A percentile compares a stretch with the other conserved stretches of the same genome.
Conservation (phyloP, 2,329 filamentous ascomycete species). For the Colletotrichum tropicicola region DNA sequence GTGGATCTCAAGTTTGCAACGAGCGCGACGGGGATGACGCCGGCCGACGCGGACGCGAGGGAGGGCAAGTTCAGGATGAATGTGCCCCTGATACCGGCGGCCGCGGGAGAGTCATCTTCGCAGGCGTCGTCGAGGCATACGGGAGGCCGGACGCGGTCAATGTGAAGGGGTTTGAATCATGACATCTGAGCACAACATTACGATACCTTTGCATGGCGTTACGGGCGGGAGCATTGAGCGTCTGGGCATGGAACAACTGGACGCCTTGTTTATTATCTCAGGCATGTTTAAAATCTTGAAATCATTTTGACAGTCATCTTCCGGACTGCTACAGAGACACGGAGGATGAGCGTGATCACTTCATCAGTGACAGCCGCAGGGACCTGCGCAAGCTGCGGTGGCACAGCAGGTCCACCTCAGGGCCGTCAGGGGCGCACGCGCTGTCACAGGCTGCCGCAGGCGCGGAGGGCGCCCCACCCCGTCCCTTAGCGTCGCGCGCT, state of each 20-base stretch:
- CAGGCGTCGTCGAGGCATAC: background rate
- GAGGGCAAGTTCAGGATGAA: constrained; percentile 24
- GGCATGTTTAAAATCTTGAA: too few relatives aligned
- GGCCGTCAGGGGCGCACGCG: background rate
- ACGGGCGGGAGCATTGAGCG: too few relatives aligned
- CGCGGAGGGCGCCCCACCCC: background rate
- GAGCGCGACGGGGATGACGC: constrained; percentile 25
- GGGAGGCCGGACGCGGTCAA: background rate
- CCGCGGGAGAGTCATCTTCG: background rate
- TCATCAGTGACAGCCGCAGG: too few relatives aligned
- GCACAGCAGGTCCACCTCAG: background rate
- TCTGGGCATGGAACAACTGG: too few relatives aligned
- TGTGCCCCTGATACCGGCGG: background rate
- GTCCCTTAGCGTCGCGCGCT: background rate
- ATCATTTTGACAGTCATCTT: too few relatives aligned
- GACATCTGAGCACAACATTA: background rate
- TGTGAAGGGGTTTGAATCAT: background rate
- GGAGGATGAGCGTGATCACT: too few relatives aligned
- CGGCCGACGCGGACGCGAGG: constrained; percentile 7
- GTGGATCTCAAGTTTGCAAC: constrained; percentile 30
- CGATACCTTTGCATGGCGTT: constrained; percentile 6
- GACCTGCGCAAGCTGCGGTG: too few relatives aligned
- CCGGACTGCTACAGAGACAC: too few relatives aligned
- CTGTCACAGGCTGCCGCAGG: background rate
- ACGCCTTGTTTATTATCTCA: too few relatives aligned